These are phyloP conservation scores for Cystofilobasidium capitatum DNA, from an alignment of 768 basidiomycete species.

Conservation along the genomic window DNA sequence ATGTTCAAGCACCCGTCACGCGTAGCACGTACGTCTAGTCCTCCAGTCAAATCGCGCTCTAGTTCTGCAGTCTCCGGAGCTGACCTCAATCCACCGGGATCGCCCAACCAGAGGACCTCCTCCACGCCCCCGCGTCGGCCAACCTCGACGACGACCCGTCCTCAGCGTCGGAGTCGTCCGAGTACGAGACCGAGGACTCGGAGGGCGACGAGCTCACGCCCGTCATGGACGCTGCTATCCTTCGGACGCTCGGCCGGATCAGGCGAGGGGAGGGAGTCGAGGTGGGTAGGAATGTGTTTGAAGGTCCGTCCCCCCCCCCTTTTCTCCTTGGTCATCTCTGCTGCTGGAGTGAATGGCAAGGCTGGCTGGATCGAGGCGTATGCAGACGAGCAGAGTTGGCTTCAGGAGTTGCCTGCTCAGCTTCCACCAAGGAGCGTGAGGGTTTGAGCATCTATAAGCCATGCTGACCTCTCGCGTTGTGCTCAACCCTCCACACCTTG, in stretches of 20 bases:
- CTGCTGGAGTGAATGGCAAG: background rate
- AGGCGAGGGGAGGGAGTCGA: constrained; percentile 77
- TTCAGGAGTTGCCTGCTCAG: too few relatives aligned
- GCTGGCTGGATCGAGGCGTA: background rate
- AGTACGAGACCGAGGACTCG: constrained; percentile 73
- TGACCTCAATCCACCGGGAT: too few relatives aligned
- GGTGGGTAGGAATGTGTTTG: constrained; percentile 60
- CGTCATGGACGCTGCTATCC: constrained; percentile 83
- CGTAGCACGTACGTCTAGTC: background rate
- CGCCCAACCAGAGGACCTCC: background rate
- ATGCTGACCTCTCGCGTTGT: too few relatives aligned
- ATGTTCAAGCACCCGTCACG: constrained; percentile 6
- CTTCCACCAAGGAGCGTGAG: too few relatives aligned
- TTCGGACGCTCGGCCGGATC: constrained; percentile 79
- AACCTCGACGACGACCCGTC: constrained; percentile 40
- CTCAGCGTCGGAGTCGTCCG: constrained; percentile 58
- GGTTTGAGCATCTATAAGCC: too few relatives aligned
- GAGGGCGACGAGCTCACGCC: constrained; percentile 92
- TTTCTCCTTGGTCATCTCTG: background rate
- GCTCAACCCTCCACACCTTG: too few relatives aligned
- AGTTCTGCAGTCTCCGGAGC: too few relatives aligned
- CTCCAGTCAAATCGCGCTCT: too few relatives aligned
- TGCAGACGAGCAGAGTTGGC: too few relatives aligned
- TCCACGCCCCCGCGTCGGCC: background rate
- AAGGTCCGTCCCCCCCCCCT: constrained; percentile 47